Percentiles rank a stretch among this genome's conserved stretches.
Conservation (phyloP, 2,329 filamentous ascomycete genomes). For the Eutypa lata region DNA sequence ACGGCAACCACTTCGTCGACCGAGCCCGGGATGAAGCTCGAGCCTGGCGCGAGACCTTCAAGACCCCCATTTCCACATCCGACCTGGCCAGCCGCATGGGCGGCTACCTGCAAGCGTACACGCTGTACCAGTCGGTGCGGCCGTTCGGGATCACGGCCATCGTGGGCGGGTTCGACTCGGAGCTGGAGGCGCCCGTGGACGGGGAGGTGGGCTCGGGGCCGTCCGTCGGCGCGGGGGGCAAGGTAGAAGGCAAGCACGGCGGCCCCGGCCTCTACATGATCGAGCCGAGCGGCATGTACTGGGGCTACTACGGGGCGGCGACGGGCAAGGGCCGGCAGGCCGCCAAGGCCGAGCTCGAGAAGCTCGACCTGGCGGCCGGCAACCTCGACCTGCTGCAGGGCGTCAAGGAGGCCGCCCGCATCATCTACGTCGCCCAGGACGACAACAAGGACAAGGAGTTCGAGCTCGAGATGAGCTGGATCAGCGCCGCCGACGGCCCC, state of each 20-base stretch:
- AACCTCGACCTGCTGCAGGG: conserved; percentile 78
- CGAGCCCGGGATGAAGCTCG: conserved; percentile 91
- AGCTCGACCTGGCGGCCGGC: conserved; percentile 80
- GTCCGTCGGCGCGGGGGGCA: conserved; percentile 76
- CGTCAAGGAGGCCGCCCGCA: conserved; percentile 92
- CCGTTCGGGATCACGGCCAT: conserved; percentile 97
- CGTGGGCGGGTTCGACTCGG: conserved; percentile 88
- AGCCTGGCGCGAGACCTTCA: conserved; percentile 90
- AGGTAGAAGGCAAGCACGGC: conserved; percentile 71
- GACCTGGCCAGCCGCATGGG: conserved; percentile 92
- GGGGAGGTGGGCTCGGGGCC: conserved; percentile 86
- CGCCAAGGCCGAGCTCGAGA: conserved; percentile 97
- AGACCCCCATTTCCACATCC: conserved; percentile 84
- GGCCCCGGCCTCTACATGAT: conserved; percentile 98
- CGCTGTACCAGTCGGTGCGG: conserved; percentile 92
- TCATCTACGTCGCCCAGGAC: conserved; percentile 96
- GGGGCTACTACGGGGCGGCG: conserved; percentile 98
- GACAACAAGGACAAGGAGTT: conserved; percentile 99
- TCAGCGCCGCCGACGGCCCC: conserved; percentile 78
- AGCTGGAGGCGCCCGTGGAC: conserved; percentile 80
- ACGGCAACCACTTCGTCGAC: conserved; percentile 91
- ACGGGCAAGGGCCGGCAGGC: conserved; percentile 96
- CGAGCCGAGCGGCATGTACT: conserved; percentile 94
- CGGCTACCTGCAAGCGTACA: conserved; percentile 95
- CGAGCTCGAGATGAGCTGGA: conserved; percentile 99